Evolutionary conservation across 805 yeast species (phyloP), one percentile per base, ranked within the genome.

Genomic region (Nakazawaea laoshanensis): DNA sequence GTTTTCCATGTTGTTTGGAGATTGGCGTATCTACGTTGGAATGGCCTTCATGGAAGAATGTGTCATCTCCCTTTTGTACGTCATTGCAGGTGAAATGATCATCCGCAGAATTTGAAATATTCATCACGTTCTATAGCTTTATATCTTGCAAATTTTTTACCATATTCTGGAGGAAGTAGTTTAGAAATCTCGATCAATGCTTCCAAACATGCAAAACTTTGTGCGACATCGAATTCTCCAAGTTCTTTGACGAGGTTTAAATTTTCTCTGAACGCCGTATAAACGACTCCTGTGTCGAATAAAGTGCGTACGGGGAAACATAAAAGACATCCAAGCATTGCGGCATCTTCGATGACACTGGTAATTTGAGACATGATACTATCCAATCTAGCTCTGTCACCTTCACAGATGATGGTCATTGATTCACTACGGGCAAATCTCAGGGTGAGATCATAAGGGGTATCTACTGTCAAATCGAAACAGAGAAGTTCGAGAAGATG

Each of bases 381-480:
- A 30, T 34, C 37, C 20, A 34, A 24, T 15, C 19, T 24, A 13
- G 8, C 26, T 12, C 22, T 24, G 13, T 33, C 36, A 7, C 27
- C 36, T 7, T 22, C 29, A 20, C 37, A 34, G 3, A 28, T 7
- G 12, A 10, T 17, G 4, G 7, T 6, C n/a, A 34, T 18, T 3
- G 19, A 8, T 3, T 19, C 15, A 19, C 22, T 29, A 10, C 38
- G 20, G 4, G 39, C 39, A 7, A 23, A 27, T 10, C 5, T 4
- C 15, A 31, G 34, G 5, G 39, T 36, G 9, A 18, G 24, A 10
- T 39, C 41, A 40, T 65, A 64, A 4, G 74, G 73, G 12, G 61
- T 56, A 12, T 53, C 52, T 5, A 63, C 55, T 1, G 54, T 53
- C 32, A 71, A 56, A 42, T 72, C 79, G 43, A 65, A 74, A 42